Conservation (phyloP, 2,329 filamentous ascomycete genomes). For the Pseudogymnoascus sp. region DNA sequence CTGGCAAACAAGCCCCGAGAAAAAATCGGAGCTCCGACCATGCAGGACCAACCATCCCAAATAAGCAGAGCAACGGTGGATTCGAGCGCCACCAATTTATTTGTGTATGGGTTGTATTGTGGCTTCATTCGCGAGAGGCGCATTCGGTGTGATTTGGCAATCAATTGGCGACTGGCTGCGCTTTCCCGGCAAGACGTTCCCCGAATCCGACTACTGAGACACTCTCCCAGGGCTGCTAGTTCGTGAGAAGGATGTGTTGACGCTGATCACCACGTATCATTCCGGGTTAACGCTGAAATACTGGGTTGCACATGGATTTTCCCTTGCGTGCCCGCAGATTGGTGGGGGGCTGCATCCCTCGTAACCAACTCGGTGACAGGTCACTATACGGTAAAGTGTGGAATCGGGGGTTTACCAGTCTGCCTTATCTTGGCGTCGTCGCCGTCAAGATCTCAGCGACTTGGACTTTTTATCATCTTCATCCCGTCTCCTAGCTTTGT, state of each 20-base stretch:
- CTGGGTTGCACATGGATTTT: background rate
- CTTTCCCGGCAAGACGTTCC: background rate
- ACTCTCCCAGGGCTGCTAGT: background rate
- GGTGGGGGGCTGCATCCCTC: background rate
- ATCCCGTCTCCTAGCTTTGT: background rate
- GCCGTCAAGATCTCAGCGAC: background rate
- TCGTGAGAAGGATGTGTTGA: background rate
- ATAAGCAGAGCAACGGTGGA: background rate
- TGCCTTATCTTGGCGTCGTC: background rate
- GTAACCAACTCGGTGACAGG: background rate
- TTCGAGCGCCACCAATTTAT: background rate
- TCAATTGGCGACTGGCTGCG: background rate
- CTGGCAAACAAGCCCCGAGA: background rate
- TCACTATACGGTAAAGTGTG: background rate
- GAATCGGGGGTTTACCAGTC: background rate
- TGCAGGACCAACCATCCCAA: background rate
- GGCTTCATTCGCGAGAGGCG: background rate
- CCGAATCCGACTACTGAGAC: background rate
- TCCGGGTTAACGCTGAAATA: background rate
- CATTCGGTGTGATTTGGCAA: background rate
- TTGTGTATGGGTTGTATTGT: background rate
- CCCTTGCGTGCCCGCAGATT: background rate
- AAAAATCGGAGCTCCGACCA: background rate
- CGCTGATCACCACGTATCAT: background rate
- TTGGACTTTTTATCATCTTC: slow-evolving; percentile 1